Conservation (phyloP, 768 basidiomycete genomes). For the Auriscalpium microsporum region DNA sequence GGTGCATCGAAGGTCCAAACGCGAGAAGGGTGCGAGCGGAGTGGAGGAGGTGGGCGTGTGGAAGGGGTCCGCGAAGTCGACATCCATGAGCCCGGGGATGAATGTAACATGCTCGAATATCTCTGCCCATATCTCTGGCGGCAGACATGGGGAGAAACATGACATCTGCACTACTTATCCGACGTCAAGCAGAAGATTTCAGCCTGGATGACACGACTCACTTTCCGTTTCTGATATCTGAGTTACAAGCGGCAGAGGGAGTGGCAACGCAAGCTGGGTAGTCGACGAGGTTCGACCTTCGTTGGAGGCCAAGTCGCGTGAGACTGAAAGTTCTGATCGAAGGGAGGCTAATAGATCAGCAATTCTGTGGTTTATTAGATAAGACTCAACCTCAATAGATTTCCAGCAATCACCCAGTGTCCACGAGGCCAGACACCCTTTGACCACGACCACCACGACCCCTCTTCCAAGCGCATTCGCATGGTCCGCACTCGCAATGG, state of each 20-base stretch:
- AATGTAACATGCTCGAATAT: neutral
- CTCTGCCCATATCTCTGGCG: neutral
- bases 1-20: neutral
- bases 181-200: no score
- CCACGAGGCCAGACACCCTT: neutral
- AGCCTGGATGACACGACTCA: no score
- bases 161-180: no score
- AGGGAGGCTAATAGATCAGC: no score
- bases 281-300: no score
- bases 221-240: no score
- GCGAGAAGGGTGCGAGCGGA: neutral
- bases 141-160: neutral
- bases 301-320: no score
- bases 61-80: neutral
- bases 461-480: neutral
- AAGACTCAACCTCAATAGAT: no score
- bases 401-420: neutral
- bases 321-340: no score
- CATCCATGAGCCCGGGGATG: neutral
- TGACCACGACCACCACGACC: neutral
- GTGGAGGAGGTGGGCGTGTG: neutral
- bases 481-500: constrained; percentile 3
- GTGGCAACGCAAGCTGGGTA: no score
- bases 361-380: no score
- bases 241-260: no score